A percentile compares a stretch with the other conserved stretches of the same genome.
phyloP scores from a whole-genome alignment of 169 alveolate genomes.

The Toxoplasma gondii region DNA sequence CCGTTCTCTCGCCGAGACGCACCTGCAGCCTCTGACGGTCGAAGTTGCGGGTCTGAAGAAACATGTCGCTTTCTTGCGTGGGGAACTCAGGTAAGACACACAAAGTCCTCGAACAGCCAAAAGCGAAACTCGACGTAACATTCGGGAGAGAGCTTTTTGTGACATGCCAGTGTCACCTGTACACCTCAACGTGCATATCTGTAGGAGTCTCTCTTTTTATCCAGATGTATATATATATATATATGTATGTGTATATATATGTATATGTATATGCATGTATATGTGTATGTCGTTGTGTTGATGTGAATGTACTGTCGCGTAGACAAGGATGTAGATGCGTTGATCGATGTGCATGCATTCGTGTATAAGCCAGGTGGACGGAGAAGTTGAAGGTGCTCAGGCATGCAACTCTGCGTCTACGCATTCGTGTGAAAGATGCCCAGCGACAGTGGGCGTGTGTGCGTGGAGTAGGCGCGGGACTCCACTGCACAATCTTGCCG shows the following conservation, averaged over 20 bases:
- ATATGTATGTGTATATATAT: neutral
- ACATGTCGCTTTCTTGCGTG: conserved; percentile 71
- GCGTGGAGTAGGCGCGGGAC: too few relatives aligned
- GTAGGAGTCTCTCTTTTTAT: neutral
- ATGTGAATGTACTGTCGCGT: neutral
- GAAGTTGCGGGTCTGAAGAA: conserved; percentile 69
- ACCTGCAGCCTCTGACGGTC: conserved; percentile 65
- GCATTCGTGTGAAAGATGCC: neutral
- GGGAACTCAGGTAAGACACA: conserved; percentile 66
- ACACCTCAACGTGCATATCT: too few relatives aligned
- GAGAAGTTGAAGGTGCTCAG: too few relatives aligned
- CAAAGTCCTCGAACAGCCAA: neutral
- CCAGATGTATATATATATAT: too few relatives aligned
- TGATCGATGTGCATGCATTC: conserved; percentile 7
- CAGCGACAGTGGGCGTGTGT: neutral
- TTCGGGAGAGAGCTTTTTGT: too few relatives aligned
- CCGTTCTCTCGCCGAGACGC: conserved; percentile 73
- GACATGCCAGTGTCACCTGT: too few relatives aligned
- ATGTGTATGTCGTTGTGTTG: neutral
- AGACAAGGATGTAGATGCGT: neutral
- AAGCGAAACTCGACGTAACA: neutral
- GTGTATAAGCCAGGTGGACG: too few relatives aligned
- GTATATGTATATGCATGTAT: neutral
- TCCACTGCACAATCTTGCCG: neutral
- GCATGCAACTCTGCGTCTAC: neutral